Base-by-base conservation (phyloP, 306 rosid genomes). In the Trifolium repens region DNA sequence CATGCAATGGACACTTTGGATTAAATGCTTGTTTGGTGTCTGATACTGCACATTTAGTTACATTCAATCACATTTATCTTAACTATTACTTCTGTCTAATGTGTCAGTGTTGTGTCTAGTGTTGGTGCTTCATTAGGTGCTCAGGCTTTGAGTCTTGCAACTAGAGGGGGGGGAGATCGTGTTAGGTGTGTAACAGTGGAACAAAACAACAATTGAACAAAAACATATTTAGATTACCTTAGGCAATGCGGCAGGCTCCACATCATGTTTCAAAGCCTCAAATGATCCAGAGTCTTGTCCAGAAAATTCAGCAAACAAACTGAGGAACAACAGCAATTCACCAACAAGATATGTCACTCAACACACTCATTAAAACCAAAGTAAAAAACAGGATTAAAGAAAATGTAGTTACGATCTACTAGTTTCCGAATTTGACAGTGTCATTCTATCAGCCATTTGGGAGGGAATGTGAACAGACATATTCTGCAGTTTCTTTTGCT, bases 401-500 rank as follows among this genome's bases (percentile, higher is more conserved):
- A 30, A 72, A 24, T 43, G 37, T 22, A 30, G 60, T 71, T 78
- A 94, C 97, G 91, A 69, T 83, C 80, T 87, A 80, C 77, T 81
- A 7, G 83, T 81, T 58, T 85, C 94, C 47, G 60, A 82, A 79
- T 77, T 83, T 49, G 86, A 65, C 30, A 15, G 52, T 40, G 88
- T 55, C 80, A 49, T 71, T 72, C 85, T 86, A 52, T 88, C 91
- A 19, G 87, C 76, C 71, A 78, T 6, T 68, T 79, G 84, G 15
- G 83, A 55, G 57, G 97, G 91, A 47, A 82, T 87, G 57, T 85
- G 78, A 69, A 77, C 80, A 54, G 89, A 84, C 88, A 91, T 85
- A 81, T 79, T 85, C 88, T 89, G 94, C 84, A 94, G 83, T 82
- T 88, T 90, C 91, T 82, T 87, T 84, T 89, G 94, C 86, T 91